A percentile compares a stretch with the other conserved stretches of the same genome.
Conservation (phyloP, 768 basidiomycete species). For the Collybia mongolica region DNA sequence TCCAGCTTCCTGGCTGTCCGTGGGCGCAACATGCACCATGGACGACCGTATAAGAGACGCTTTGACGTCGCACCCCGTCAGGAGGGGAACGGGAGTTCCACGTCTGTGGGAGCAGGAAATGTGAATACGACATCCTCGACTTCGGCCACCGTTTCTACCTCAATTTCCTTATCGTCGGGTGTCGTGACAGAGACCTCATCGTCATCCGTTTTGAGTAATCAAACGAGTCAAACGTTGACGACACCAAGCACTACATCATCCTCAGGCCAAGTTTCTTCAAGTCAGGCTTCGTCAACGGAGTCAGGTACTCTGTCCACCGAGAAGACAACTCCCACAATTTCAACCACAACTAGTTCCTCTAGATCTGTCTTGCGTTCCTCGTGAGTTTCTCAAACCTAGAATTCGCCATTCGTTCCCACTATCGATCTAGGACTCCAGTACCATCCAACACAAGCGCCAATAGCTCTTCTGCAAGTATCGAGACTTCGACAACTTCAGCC, state of each 20-base stretch:
- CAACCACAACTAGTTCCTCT: neutral
- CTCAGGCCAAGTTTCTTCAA: too few relatives aligned
- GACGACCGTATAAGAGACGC: neutral
- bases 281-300: neutral
- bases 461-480: neutral
- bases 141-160: neutral
- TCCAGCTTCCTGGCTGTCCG: too few relatives aligned
- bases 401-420: neutral
- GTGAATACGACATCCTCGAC: too few relatives aligned
- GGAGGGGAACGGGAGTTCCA: neutral
- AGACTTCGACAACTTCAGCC: neutral
- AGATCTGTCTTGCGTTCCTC: neutral
- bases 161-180: too few relatives aligned
- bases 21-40: neutral
- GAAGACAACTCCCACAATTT: neutral
- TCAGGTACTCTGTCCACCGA: neutral
- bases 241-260: too few relatives aligned
- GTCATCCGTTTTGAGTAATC: too few relatives aligned
- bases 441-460: neutral
- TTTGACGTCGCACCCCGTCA: conserved; percentile 2
- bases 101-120: too few relatives aligned
- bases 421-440: neutral
- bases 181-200: too few relatives aligned
- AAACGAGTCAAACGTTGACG: too few relatives aligned
- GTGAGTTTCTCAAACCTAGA: neutral